phyloP scores from a whole-genome alignment of 139 green algal species.

The Micractinium conductrix region DNA sequence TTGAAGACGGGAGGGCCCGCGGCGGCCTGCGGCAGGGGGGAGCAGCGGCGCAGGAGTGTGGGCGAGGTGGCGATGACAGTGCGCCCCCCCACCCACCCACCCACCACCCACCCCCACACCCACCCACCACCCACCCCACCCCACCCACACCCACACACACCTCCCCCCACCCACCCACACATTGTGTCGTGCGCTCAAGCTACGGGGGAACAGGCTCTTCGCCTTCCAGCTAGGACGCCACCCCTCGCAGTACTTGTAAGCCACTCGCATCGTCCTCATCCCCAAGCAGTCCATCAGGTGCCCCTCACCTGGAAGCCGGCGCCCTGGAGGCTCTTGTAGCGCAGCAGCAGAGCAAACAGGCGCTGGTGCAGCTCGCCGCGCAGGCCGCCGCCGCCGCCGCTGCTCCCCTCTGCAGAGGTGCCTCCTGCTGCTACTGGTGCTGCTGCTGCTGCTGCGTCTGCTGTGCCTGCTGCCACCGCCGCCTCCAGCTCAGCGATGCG shows the following conservation, averaged over 20 bases:
- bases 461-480: background rate
- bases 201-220: no score
- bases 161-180: background rate
- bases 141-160: background rate
- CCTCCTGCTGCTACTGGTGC: no score
- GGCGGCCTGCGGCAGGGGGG: background rate
- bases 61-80: no score
- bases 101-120: no score
- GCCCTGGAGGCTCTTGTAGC: conserved; percentile 2
- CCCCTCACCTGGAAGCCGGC: background rate
- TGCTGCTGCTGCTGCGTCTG: background rate
- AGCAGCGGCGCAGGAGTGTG: background rate
- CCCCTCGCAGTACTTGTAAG: no score
- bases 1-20: background rate
- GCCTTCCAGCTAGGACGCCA: no score
- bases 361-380: background rate
- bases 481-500: background rate
- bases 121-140: no score
- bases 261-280: no score
- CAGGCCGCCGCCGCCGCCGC: background rate
- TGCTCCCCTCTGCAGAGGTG: no score
- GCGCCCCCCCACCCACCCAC: no score
- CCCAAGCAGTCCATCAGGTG: no score
- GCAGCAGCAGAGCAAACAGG: conserved; percentile 10
- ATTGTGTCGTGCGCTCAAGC: no score